Evolutionary conservation across 139 green algal species (phyloP), one percentile per base, ranked within the genome.

Genomic region (Chlorokybus atmophyticus): DNA sequence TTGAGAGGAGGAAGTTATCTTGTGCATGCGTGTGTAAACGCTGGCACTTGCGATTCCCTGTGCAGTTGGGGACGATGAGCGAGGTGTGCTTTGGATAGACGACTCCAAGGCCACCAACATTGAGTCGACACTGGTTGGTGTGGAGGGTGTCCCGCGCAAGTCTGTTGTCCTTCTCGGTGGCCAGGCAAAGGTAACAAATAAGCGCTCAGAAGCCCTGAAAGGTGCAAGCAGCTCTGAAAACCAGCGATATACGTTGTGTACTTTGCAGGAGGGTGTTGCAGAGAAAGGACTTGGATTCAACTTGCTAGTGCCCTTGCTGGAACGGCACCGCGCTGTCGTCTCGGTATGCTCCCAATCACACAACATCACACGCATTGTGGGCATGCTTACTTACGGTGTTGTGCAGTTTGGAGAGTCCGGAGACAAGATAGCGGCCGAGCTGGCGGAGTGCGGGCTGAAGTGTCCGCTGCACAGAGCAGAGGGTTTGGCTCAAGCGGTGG

Each of bases 41-140:
- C n/a, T n/a, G n/a, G n/a, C n/a, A n/a, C n/a, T n/a, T n/a, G n/a
- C n/a, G n/a, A n/a, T n/a, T n/a, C n/a, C n/a, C n/a, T n/a, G n/a
- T n/a, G n/a, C 55, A 59, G 48, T 65, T 17, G 57, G 27, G 5
- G 54, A 65, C 38, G 48, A 64, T 3, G 1, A 19, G 29, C 23
- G 32, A 10, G 54, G 50, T 27, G 66, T 78, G 23, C 14, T 42
- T 17, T 79, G 50, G 50, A 52, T 79, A 8, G 56, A 79, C 24
- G 71, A 79, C 62, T 75, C 60, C 41, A 79, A 79, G 55, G 67
- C 71, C 28, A 79, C 71, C 29, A 79, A 79, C 31, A 53, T 78
- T 25, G 71, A 79, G 3, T 66, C 71, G 19, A 55, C 61, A 30
- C 31, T 66, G 3, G 71, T 42, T 6, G 71, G 50, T 3, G 3